Base-by-base conservation (phyloP, 2,329 filamentous ascomycete genomes). In the Albophoma yamanashiensis region DNA sequence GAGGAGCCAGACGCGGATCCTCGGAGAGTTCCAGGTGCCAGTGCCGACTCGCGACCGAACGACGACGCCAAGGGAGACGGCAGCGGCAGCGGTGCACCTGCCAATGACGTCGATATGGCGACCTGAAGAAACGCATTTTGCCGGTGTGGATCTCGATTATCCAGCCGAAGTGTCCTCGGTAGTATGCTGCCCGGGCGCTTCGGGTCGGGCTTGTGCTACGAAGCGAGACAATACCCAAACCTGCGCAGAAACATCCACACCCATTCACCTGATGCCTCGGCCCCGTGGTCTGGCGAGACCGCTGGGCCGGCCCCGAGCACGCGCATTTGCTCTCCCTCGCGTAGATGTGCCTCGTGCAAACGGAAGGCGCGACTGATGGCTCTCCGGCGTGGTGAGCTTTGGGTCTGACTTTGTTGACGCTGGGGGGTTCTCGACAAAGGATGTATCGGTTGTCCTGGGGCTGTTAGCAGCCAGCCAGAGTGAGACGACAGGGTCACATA, bases 1-100 rank as follows among this genome's bases (percentile, higher is more conserved):
- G 91, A 95, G 69, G 90, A 91, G 67, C 89, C 91, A 12, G 94
- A 96, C 73, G 88, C 88, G 5, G 94, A 96, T 74, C 88, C 88
- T 6, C 91, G 96, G 69, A 89, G 90, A 69, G 85, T 92, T 67
- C 91, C 92, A 39, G 91, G 96, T 70, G 91, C 89, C 20, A 91
- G 89, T 0, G 79, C 87, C 42, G 91, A 91, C 45, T 75, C 92
- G 60, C 79, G 82, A 59, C 86, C 84, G 39, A 87, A 92, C 70
- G 87, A 92, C 70, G 92, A 92, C 72, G 67, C 66, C 55, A 55
- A 31, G 3, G 58, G 22, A 12, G 20, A 27, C 36, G 15, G 39
- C 38, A 63, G 66, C 42, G 62, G 58, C 52, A 63, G 60, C 40
- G 61, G 58, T 53, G 64, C 57, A 27, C 38, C 61, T 56, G 63